Conservation (phyloP, 352 stramenopile genomes). For the Globisporangium irregulare region DNA sequence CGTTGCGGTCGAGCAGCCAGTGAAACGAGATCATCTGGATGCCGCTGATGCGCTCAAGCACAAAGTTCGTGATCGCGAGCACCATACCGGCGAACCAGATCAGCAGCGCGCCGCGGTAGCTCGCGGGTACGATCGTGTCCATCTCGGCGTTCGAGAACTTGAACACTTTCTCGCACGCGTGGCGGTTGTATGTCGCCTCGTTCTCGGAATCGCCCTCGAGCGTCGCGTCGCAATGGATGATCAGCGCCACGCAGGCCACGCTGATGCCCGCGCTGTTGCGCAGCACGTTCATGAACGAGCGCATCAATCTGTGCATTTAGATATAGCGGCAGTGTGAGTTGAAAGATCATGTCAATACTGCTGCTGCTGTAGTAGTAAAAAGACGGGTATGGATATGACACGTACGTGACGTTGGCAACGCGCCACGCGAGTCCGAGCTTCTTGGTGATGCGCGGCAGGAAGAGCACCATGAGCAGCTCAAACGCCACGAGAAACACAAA, state of each 20-base stretch:
- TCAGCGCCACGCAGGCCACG: constrained; percentile 76
- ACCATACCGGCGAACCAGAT: constrained; percentile 82
- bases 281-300: constrained; percentile 78
- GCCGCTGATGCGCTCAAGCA: constrained; percentile 76
- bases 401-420: constrained; percentile 72
- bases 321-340: background rate
- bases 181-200: constrained; percentile 60
- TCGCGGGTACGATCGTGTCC: constrained; percentile 59
- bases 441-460: constrained; percentile 51
- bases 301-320: constrained; percentile 35
- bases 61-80: constrained; percentile 82
- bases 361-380: background rate
- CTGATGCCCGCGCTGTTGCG: constrained; percentile 83
- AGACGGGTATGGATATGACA: background rate
- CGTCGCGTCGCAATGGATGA: constrained; percentile 76
- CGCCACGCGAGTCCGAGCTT: constrained; percentile 56
- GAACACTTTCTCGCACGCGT: constrained; percentile 80
- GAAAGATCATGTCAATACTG: background rate
- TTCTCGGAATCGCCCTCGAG: constrained; percentile 28
- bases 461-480: constrained; percentile 65
- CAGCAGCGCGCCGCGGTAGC: constrained; percentile 78
- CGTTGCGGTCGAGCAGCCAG: constrained; percentile 47
- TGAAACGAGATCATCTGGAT: constrained; percentile 81
- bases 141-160: constrained; percentile 51
- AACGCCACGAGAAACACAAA: constrained; percentile 74